A percentile compares a stretch with the other conserved stretches of the same genome.
These are phyloP conservation scores for Cryptococcus deneoformans DNA, from an alignment of 1,284 basidiomycete species.

Conservation along the genomic window DNA sequence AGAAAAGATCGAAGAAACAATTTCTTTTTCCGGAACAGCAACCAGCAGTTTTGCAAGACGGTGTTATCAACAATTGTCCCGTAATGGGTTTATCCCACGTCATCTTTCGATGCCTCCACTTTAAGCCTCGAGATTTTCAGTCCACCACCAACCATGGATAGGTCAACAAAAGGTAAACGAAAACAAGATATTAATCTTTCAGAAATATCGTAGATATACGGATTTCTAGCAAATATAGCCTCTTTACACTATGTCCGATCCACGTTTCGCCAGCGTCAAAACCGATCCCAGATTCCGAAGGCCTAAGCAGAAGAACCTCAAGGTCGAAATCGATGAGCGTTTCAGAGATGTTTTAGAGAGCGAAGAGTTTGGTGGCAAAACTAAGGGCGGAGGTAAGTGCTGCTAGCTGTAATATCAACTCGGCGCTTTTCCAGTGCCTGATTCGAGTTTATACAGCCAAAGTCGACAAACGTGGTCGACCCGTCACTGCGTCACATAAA, in stretches of 20 bases:
- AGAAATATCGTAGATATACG: not conserved
- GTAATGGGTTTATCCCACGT: not conserved
- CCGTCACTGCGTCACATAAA: slow-evolving; percentile 64
- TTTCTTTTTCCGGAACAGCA: too few relatives aligned
- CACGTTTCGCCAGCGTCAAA: slow-evolving; percentile 80
- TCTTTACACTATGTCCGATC: slow-evolving; percentile 53
- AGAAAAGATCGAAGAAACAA: too few relatives aligned
- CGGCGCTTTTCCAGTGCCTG: not conserved
- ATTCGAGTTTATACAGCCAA: slow-evolving; percentile 51
- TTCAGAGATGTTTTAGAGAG: slow-evolving; percentile 77
- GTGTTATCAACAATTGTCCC: too few relatives aligned
- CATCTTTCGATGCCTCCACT: not conserved
- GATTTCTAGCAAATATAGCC: not conserved
- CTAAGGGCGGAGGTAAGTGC: slow-evolving; percentile 49
- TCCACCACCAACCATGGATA: not conserved
- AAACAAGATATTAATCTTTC: not conserved
- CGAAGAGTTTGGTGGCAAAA: slow-evolving; percentile 47
- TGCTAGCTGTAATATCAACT: not conserved
- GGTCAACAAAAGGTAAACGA: not conserved
- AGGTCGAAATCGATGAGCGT: slow-evolving; percentile 89
- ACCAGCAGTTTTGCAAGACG: too few relatives aligned
- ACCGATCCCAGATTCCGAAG: slow-evolving; percentile 91
- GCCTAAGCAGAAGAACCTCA: slow-evolving; percentile 73
- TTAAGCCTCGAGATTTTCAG: not conserved
- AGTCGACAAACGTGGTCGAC: slow-evolving; percentile 91